These are phyloP conservation scores for Sporisorium exsertum DNA, from an alignment of 1,284 basidiomycete species.

Conservation along the genomic window DNA sequence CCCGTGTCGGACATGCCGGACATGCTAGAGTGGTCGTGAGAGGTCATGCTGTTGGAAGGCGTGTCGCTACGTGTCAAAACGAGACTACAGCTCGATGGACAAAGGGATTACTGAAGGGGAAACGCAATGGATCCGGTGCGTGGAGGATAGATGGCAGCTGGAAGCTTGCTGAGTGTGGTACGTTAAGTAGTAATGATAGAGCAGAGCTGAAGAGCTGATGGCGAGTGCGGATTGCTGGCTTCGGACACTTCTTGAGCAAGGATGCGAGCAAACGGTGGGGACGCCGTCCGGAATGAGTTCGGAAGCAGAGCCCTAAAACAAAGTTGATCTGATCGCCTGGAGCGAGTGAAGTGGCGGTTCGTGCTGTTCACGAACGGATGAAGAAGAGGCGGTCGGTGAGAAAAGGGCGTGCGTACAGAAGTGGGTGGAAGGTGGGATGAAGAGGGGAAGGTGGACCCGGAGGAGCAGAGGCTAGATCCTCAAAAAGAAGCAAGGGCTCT, in stretches of 20 bases:
- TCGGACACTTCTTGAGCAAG: slow-evolving; percentile 3
- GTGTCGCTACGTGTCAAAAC: neutral
- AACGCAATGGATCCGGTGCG: neutral
- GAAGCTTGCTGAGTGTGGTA: neutral
- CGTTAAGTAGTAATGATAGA: slow-evolving; percentile 1
- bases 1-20: slow-evolving; percentile 34
- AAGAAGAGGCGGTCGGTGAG: no score
- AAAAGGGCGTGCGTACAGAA: neutral
- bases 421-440: neutral
- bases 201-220: neutral
- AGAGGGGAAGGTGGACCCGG: neutral
- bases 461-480: neutral
- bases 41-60: slow-evolving; percentile 16
- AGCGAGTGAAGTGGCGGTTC: neutral
- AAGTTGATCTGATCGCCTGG: neutral
- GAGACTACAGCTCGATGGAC: neutral
- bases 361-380: neutral
- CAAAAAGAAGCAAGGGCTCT: neutral
- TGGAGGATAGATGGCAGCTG: neutral
- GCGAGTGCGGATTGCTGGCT: neutral
- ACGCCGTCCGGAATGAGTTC: neutral
- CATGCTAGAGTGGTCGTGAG: slow-evolving; percentile 37
- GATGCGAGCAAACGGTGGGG: neutral
- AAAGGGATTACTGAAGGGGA: neutral
- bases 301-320: neutral